A percentile compares a stretch with the other conserved stretches of the same genome.
These are phyloP conservation scores for Cladosporium austrohemisphaericum DNA, from an alignment of 2,329 filamentous ascomycete genomes.

Conservation along the genomic window DNA sequence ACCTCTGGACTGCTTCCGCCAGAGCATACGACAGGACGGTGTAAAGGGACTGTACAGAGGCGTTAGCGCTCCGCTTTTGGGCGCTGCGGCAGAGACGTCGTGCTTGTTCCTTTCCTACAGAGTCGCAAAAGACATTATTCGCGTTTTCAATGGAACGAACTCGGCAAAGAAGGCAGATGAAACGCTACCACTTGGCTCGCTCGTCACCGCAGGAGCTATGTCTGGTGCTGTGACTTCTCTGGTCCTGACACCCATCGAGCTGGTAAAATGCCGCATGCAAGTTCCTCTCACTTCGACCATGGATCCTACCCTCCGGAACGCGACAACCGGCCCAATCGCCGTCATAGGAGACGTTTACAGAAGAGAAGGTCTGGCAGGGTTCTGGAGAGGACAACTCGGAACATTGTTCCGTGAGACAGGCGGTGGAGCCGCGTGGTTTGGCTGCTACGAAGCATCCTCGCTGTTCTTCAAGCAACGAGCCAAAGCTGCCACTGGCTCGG, in stretches of 20 bases:
- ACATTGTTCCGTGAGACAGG: slow-evolving; percentile 93
- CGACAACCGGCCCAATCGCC: slow-evolving; percentile 51
- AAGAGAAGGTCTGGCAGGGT: slow-evolving; percentile 76
- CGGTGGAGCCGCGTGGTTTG: slow-evolving; percentile 93
- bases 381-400: slow-evolving; percentile 93
- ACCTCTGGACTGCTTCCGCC: slow-evolving; percentile 87
- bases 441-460: slow-evolving; percentile 73
- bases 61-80: slow-evolving; percentile 84
- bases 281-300: slow-evolving; percentile 52
- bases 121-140: slow-evolving; percentile 55
- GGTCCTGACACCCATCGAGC: slow-evolving; percentile 88
- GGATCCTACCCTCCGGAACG: slow-evolving; percentile 23
- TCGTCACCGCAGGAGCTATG: slow-evolving; percentile 77
- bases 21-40: slow-evolving; percentile 78
- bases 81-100: slow-evolving; percentile 88
- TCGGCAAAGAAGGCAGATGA: slow-evolving; percentile 28
- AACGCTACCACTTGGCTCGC: slow-evolving; percentile 67
- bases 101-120: slow-evolving; percentile 90
- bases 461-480: slow-evolving; percentile 59
- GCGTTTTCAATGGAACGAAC: slow-evolving; percentile 40
- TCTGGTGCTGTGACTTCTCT: slow-evolving; percentile 87
- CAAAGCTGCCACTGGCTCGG: slow-evolving; percentile 33
- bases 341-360: slow-evolving; percentile 78
- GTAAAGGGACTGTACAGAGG: slow-evolving; percentile 81
- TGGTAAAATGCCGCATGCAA: slow-evolving; percentile 98